Conservation (phyloP, 108 stramenopile species). For the Pseudonitzschia pungens region DNA sequence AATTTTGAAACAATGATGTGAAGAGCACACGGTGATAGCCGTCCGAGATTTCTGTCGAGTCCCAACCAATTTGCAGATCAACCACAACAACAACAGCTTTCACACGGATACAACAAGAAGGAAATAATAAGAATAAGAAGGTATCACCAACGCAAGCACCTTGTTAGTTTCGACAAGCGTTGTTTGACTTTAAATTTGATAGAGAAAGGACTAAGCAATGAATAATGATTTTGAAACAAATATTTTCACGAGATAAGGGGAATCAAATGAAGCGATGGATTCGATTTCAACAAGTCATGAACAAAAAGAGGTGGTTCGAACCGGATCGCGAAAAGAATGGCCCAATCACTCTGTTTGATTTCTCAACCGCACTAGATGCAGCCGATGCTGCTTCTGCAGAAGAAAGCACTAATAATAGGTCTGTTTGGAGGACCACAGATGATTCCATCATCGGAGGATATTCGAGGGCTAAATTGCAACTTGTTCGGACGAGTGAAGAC, state of each 20-base stretch:
- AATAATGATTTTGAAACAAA: neutral
- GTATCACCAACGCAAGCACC: too few species aligned
- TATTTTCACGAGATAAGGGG: neutral
- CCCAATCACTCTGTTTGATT: slow-evolving; percentile 76
- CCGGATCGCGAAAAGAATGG: slow-evolving; percentile 41
- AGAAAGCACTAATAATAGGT: slow-evolving; percentile 23
- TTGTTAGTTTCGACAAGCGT: neutral
- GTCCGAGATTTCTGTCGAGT: too few species aligned
- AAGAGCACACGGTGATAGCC: too few species aligned
- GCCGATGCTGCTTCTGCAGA: slow-evolving; percentile 52
- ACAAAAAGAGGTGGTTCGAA: slow-evolving; percentile 34
- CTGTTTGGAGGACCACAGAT: slow-evolving; percentile 79
- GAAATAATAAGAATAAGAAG: too few species aligned
- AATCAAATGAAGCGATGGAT: slow-evolving; percentile 29
- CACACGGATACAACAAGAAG: too few species aligned
- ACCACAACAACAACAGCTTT: too few species aligned
- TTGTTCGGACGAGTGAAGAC: slow-evolving; percentile 28
- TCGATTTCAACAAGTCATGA: slow-evolving; percentile 36
- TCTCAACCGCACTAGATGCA: slow-evolving; percentile 66
- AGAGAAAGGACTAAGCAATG: neutral
- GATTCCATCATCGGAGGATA: slow-evolving; percentile 84
- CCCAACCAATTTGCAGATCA: too few species aligned
- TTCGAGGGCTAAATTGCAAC: slow-evolving; percentile 30
- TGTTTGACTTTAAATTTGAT: neutral
- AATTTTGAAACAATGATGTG: too few species aligned